Evolutionary conservation across 495 filamentous ascomycete species (phyloP), one percentile per base, ranked within the genome.

Genomic region (Hamigera avellanea): DNA sequence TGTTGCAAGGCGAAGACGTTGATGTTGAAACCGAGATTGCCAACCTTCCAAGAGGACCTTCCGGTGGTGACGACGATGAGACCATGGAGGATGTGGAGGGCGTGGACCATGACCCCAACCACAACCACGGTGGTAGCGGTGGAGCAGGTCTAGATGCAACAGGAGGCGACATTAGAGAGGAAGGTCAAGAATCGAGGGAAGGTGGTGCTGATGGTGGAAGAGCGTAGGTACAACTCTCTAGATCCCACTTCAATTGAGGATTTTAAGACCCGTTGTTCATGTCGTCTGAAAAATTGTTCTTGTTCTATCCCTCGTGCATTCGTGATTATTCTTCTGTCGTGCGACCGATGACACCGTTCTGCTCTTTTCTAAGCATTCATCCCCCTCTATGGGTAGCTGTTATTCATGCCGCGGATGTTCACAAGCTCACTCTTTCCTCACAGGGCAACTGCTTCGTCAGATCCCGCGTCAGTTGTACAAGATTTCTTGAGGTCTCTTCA

Each of bases 191-290:
- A 41, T 75, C 86, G 18, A 69, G 91, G 57, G 86, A 93, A 50
- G 91, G 88, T 36, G 93, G 93, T 51, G 87, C 84, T 39, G 89
- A 95, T 61, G 91, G 93, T 43, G 93, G 83, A 62, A 74, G 88
- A 93, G 88, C 89, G 91, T 98, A 96, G 91, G 91, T 96, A 62
- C 66, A 67, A 57, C 65, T 62, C 64, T 62, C 61, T 52, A 44
- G 44, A 42, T 49, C 33, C 10, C 19, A 35, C 30, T 25, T n/a
- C 14, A 3, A 35, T 47, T 44, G 33, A 19, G 19, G 19, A 33
- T 14, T 30, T 32, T 31, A 41, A 19, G 36, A 35, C 31, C 16
- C 25, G 35, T 36, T 29, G n/a, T 35, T 32, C 5, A 16, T n/a
- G n/a, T n/a, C n/a, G n/a, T n/a, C n/a, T n/a, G n/a, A n/a, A n/a